phyloP scores from a whole-genome alignment of 345 rosid species.

The Carallia pectinifolia region DNA sequence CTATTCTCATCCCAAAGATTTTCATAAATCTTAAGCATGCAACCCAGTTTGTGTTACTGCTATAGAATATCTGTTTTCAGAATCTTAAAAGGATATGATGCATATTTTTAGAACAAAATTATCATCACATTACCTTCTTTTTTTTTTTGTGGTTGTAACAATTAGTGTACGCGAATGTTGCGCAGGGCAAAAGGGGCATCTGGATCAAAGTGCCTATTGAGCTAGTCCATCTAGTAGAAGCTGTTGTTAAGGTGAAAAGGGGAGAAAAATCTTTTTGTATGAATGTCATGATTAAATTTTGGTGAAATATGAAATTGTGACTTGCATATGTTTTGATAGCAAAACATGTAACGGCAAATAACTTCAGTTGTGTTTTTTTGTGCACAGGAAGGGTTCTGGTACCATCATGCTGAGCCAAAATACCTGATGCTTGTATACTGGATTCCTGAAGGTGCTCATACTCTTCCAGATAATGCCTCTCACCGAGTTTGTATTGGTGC shows the following conservation, averaged over 20 bases:
- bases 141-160: not conserved
- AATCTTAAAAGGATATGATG: too few species aligned
- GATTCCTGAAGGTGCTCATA: conserved; percentile 58
- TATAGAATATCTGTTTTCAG: too few species aligned
- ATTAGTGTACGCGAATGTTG: not conserved
- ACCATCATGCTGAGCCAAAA: conserved; percentile 83
- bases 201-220: conserved; percentile 86
- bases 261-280: not conserved
- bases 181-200: conserved; percentile 80
- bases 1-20: too few species aligned
- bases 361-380: conserved; percentile 5
- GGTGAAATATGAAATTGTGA: not conserved
- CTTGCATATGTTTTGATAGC: not conserved
- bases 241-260: conserved; percentile 59
- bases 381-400: conserved; percentile 86
- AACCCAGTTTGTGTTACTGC: too few species aligned
- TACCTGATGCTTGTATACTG: conserved; percentile 84
- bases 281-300: not conserved
- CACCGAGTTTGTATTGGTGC: conserved; percentile 81
- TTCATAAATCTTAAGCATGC: too few species aligned
- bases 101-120: too few species aligned
- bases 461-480: conserved; percentile 84
- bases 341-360: not conserved
- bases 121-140: too few species aligned
- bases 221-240: conserved; percentile 63